Percentiles rank a stretch among this genome's conserved stretches.
Conservation (phyloP, 495 filamentous ascomycete species). For the Xylaria scruposa region DNA sequence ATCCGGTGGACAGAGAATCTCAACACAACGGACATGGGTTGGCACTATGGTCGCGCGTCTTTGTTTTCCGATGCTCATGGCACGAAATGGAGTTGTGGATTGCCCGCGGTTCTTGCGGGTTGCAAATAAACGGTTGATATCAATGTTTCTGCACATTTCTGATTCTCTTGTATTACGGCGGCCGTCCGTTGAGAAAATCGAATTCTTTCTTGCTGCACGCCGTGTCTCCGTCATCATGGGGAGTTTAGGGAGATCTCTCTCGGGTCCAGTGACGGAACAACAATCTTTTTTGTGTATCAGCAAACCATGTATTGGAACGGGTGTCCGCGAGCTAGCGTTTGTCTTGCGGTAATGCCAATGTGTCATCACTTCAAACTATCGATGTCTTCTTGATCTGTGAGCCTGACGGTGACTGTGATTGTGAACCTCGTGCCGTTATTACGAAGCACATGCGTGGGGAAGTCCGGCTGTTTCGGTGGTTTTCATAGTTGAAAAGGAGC, state of each 20-base stretch:
- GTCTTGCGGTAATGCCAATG: slow-evolving; percentile 4
- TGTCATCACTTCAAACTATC: slow-evolving; percentile 9
- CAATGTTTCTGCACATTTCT: slow-evolving; percentile 33
- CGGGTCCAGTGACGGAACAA: slow-evolving; percentile 13
- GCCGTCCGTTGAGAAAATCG: slow-evolving; percentile 24
- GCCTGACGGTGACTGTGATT: background rate
- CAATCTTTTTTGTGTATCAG: slow-evolving; percentile 22
- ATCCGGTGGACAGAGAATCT: slow-evolving; percentile 41
- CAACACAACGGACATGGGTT: slow-evolving; percentile 41
- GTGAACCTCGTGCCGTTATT: background rate
- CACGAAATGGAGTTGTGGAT: slow-evolving; percentile 44
- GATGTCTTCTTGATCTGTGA: background rate
- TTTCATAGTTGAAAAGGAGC: background rate
- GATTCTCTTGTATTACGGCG: slow-evolving; percentile 27
- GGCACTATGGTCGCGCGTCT: slow-evolving; percentile 37
- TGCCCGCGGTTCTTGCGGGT: slow-evolving; percentile 40
- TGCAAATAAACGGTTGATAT: slow-evolving; percentile 47
- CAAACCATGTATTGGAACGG: slow-evolving; percentile 23
- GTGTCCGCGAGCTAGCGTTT: background rate
- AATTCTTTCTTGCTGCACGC: slow-evolving; percentile 8
- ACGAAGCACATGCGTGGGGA: background rate
- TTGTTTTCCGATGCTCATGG: slow-evolving; percentile 40
- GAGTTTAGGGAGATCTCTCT: background rate
- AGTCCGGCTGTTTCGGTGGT: background rate
- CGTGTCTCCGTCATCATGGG: slow-evolving; percentile 5